These are phyloP conservation scores for Bifiguratus adelaidae DNA, from an alignment of 192 early-diverging fungal genomes.

Conservation along the genomic window DNA sequence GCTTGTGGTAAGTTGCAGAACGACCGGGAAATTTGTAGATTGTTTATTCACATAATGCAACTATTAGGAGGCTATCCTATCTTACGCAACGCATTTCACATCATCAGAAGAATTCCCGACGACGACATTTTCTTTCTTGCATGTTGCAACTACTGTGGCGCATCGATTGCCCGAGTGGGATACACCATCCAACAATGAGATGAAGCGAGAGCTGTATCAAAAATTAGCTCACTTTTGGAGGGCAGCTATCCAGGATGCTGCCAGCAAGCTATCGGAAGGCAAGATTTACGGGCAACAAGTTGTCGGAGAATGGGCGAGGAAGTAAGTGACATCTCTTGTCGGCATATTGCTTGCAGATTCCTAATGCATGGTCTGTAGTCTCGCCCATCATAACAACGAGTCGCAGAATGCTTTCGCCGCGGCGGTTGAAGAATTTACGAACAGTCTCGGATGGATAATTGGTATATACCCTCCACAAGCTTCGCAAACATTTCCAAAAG, in stretches of 20 bases:
- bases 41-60: too few relatives aligned
- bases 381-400: slow-evolving; percentile 50
- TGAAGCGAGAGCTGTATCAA: slow-evolving; percentile 51
- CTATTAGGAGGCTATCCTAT: slow-evolving; percentile 53
- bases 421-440: slow-evolving; percentile 47
- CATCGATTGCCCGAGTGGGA: slow-evolving; percentile 79
- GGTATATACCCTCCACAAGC: slow-evolving; percentile 29
- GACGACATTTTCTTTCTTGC: slow-evolving; percentile 69
- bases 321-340: slow-evolving; percentile 21
- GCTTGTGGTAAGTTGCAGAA: slow-evolving; percentile 36
- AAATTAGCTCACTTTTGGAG: slow-evolving; percentile 68
- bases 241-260: slow-evolving; percentile 61
- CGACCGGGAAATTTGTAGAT: not conserved
- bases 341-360: not conserved
- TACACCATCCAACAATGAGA: slow-evolving; percentile 53
- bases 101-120: slow-evolving; percentile 67
- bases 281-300: slow-evolving; percentile 71
- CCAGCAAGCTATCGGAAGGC: slow-evolving; percentile 60
- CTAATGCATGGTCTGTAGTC: slow-evolving; percentile 10
- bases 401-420: slow-evolving; percentile 49
- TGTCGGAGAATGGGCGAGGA: slow-evolving; percentile 78
- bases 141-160: slow-evolving; percentile 59
- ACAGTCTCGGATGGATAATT: slow-evolving; percentile 63
- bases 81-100: slow-evolving; percentile 69
- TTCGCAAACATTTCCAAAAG: too few relatives aligned